phyloP scores from a whole-genome alignment of 2,329 filamentous ascomycete species.

The Neoascochyta sp. region DNA sequence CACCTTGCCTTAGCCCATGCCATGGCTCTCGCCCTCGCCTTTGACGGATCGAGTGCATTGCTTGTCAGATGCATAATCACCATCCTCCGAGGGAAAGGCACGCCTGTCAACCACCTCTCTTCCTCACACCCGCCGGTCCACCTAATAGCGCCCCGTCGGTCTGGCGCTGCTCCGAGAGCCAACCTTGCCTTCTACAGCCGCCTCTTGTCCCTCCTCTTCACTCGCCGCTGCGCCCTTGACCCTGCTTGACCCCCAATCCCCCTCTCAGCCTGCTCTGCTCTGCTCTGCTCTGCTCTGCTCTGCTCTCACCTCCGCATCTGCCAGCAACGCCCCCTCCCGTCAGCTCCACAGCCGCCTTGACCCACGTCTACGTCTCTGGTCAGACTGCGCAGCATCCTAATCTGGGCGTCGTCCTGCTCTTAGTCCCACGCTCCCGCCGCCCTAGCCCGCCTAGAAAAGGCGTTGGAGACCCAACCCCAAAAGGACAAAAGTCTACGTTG shows the following conservation, averaged over 20 bases:
- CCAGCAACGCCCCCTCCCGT: too few relatives aligned
- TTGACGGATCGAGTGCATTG: slow-evolving; percentile 38
- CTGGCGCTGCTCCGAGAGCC: too few relatives aligned
- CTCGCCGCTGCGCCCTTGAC: too few relatives aligned
- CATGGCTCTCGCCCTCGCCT: slow-evolving; percentile 27
- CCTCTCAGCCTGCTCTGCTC: too few relatives aligned
- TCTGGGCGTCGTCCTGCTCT: slow-evolving; percentile 16
- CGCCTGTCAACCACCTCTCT: slow-evolving; percentile 19
- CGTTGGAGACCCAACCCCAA: slow-evolving; percentile 11
- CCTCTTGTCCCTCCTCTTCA: too few relatives aligned
- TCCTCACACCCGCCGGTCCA: too few relatives aligned
- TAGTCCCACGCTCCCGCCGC: slow-evolving; percentile 16
- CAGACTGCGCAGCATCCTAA: slow-evolving; percentile 20
- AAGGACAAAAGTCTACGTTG: slow-evolving; percentile 12
- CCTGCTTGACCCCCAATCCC: too few relatives aligned
- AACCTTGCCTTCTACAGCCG: too few relatives aligned
- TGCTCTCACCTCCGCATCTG: slow-evolving; percentile 15
- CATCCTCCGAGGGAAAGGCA: slow-evolving; percentile 26
- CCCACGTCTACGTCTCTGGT: slow-evolving; percentile 15
- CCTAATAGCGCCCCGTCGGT: too few relatives aligned
- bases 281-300: slow-evolving; percentile 11
- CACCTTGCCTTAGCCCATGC: too few relatives aligned
- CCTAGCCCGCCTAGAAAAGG: too few relatives aligned
- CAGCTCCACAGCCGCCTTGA: slow-evolving; percentile 30
- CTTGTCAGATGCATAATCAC: slow-evolving; percentile 34